Conservation (phyloP, 208 protist genomes). For the Sergeia podlipaevii region DNA sequence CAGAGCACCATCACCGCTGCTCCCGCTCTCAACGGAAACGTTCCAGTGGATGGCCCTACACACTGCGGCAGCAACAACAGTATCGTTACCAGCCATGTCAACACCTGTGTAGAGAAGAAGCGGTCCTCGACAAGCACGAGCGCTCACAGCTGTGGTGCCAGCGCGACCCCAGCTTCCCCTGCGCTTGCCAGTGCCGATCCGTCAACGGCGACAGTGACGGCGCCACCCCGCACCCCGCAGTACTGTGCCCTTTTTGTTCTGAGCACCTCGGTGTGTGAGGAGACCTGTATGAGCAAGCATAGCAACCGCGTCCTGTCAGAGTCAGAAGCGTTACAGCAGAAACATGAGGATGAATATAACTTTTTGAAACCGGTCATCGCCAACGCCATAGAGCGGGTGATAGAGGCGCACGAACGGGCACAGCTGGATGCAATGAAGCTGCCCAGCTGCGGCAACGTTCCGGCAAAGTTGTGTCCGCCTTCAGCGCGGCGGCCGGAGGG, state of each 20-base stretch:
- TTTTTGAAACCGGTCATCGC: slow-evolving; percentile 48
- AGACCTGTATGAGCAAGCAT: slow-evolving; percentile 21
- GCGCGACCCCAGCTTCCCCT: slow-evolving; percentile 3
- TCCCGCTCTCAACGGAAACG: too few relatives aligned
- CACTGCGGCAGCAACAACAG: too few relatives aligned
- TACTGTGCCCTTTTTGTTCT: slow-evolving; percentile 22
- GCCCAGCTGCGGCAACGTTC: too few relatives aligned
- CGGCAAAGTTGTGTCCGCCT: too few relatives aligned
- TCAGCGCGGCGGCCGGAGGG: too few relatives aligned
- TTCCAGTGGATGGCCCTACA: too few relatives aligned
- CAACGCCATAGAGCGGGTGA: slow-evolving; percentile 36
- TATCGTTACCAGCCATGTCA: too few relatives aligned
- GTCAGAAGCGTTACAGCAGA: slow-evolving; percentile 64
- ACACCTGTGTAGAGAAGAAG: too few relatives aligned
- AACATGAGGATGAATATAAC: slow-evolving; percentile 64
- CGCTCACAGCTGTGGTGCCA: too few relatives aligned
- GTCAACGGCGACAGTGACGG: neutral
- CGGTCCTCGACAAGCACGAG: too few relatives aligned
- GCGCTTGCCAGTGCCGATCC: neutral
- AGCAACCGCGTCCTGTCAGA: slow-evolving; percentile 47
- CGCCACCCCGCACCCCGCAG: neutral
- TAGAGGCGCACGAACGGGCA: slow-evolving; percentile 50
- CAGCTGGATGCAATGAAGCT: too few relatives aligned
- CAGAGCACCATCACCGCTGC: too few relatives aligned
- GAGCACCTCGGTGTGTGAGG: slow-evolving; percentile 31